A percentile compares a stretch with the other conserved stretches of the same genome.
Evolutionary conservation across 176 grass and related monocot genomes (phyloP).

Genomic region (Saccharum officinarum): DNA sequence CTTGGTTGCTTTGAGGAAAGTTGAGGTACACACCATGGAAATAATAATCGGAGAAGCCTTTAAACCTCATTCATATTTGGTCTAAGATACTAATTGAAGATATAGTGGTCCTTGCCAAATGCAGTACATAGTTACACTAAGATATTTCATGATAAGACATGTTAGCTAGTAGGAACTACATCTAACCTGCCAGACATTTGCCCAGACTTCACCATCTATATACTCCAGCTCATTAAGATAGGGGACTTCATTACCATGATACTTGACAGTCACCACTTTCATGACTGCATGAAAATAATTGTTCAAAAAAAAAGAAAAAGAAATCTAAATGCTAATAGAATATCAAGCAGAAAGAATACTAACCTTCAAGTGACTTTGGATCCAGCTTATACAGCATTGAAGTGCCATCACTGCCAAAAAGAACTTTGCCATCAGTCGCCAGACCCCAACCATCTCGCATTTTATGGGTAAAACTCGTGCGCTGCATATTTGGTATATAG

Average conservation of each 20-base stretch:
- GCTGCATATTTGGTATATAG: slow-evolving; percentile 43
- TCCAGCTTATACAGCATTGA: slow-evolving; percentile 79
- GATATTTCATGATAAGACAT: slow-evolving; percentile 1
- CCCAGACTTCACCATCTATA: slow-evolving; percentile 94
- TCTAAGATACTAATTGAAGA: not conserved
- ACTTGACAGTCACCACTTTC: slow-evolving; percentile 74
- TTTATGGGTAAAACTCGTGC: slow-evolving; percentile 70
- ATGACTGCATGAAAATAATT: slow-evolving; percentile 58
- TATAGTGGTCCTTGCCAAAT: not conserved
- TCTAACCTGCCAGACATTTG: slow-evolving; percentile 96
- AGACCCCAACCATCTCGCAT: slow-evolving; percentile 94
- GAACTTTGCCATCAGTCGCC: slow-evolving; percentile 83
- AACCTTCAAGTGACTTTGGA: slow-evolving; percentile 63
- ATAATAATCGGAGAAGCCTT: not conserved
- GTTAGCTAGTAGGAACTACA: slow-evolving; percentile 6
- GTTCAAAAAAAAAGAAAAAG: not conserved
- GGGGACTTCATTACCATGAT: slow-evolving; percentile 66
- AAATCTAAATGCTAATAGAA: slow-evolving; percentile 11
- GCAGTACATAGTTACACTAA: not conserved
- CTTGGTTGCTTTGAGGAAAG: not conserved
- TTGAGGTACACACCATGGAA: not conserved
- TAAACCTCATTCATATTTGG: not conserved
- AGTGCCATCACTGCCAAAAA: slow-evolving; percentile 94
- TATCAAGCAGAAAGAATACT: slow-evolving; percentile 2
- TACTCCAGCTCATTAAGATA: slow-evolving; percentile 94